These are phyloP conservation scores for Suillus alpinus DNA, from an alignment of 768 basidiomycete species.

Conservation along the genomic window DNA sequence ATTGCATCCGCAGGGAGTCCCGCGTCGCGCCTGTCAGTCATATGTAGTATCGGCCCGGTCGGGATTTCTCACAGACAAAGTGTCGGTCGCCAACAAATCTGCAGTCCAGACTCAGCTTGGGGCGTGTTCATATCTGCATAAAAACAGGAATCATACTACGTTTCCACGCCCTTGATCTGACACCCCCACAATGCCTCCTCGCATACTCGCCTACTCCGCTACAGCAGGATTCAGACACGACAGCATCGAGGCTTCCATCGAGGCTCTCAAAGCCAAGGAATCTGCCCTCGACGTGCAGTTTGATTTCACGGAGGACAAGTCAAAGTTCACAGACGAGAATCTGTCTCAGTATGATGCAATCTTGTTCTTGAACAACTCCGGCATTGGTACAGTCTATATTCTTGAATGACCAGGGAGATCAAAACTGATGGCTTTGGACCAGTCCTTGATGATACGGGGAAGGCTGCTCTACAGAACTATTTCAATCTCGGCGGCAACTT, in stretches of 20 bases:
- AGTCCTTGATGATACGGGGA: slow-evolving; percentile 59
- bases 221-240: slow-evolving; percentile 69
- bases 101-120: too few relatives aligned
- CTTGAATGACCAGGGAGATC: not conserved
- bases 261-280: slow-evolving; percentile 46
- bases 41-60: too few relatives aligned
- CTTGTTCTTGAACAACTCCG: slow-evolving; percentile 67
- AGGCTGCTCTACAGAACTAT: slow-evolving; percentile 61
- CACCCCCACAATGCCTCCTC: slow-evolving; percentile 22
- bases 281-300: slow-evolving; percentile 51
- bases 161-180: not conserved
- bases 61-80: too few relatives aligned
- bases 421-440: not conserved
- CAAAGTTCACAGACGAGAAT: slow-evolving; percentile 51
- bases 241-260: slow-evolving; percentile 69
- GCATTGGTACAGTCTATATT: slow-evolving; percentile 51
- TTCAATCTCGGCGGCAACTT: slow-evolving; percentile 70
- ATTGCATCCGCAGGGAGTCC: not conserved
- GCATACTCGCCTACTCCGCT: slow-evolving; percentile 59
- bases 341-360: slow-evolving; percentile 61
- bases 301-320: slow-evolving; percentile 61
- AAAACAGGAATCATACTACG: not conserved
- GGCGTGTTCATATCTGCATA: not conserved
- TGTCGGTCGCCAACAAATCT: too few relatives aligned
- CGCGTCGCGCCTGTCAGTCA: not conserved